Percentiles rank a stretch among this genome's conserved stretches.
Conservation (phyloP, 2,329 filamentous ascomycete genomes). For the Fusarium dlaminii region DNA sequence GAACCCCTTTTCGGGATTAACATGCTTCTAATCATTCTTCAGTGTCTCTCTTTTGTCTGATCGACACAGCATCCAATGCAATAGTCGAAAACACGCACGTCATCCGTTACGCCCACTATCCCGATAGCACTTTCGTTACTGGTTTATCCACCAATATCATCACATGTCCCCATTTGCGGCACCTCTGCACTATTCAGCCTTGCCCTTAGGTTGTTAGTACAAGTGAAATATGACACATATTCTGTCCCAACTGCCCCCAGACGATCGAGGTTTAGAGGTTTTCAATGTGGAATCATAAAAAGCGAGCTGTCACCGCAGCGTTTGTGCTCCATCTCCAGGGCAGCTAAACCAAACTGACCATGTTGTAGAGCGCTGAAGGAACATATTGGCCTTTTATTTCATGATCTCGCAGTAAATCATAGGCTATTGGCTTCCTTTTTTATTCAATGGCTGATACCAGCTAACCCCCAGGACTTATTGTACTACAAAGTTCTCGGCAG, state of each 20-base stretch:
- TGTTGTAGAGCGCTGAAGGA: background rate
- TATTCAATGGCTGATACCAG: too few species aligned
- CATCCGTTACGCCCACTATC: constrained; percentile 1
- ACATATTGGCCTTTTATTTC: background rate
- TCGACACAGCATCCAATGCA: background rate
- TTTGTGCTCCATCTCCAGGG: background rate
- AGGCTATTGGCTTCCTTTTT: background rate
- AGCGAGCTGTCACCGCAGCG: background rate
- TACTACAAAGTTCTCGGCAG: too few species aligned
- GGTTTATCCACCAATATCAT: background rate
- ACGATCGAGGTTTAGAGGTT: background rate
- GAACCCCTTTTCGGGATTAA: constrained; percentile 12
- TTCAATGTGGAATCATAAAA: background rate
- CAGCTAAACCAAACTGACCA: background rate
- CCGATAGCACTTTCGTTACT: background rate
- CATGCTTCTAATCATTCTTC: background rate
- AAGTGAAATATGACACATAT: background rate
- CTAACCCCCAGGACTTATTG: background rate
- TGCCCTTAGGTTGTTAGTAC: background rate
- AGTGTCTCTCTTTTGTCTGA: background rate
- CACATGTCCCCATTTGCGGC: background rate
- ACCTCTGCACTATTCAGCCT: background rate
- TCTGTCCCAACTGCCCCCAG: background rate
- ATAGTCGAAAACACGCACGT: background rate
- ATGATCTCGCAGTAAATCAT: too few species aligned